Evolutionary conservation across 2,329 filamentous ascomycete species (phyloP), one percentile per base, ranked within the genome.

Genomic region (Fusarium caatingaense): DNA sequence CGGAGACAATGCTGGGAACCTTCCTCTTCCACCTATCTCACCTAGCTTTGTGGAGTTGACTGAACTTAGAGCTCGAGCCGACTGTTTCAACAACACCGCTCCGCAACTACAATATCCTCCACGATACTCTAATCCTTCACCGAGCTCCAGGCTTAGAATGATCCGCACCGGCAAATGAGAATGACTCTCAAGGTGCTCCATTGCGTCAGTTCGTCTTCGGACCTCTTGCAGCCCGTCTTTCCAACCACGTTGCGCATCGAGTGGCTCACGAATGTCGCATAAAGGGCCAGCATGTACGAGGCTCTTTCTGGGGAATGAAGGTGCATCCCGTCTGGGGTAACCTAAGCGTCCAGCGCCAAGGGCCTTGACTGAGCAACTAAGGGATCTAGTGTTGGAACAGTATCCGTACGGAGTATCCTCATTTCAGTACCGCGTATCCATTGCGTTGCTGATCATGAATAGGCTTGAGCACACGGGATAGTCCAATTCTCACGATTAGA

Each of bases 171-270:
- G 64, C 32, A 62, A 42, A 60, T 71, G 48, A 60, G 46, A 51
- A 16, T 21, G 49, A 37, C 32, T 27, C 32, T 51, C 44, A 47
- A 27, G 46, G 56, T 48, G 37, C 28, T 16, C 37, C 28, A 30
- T n/a, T 37, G 41, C 21, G 44, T 50, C 46, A 48, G 47, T 58
- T 42, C 34, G n/a, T 45, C 59, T 63, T 74, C 69, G 66, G 51
- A 57, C 58, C 72, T 75, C 62, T 66, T 45, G 56, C 46, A 67
- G 53, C 66, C 34, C 57, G 53, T 45, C 34, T 25, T 44, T 56
- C 41, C 41, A 44, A 58, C 72, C 73, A 75, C 74, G 74, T 76
- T 76, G 67, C 50, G 41, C 44, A 72, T 74, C 63, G 66, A 76
- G 66, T 76, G 74, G 73, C 64, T 64, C 63, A 68, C 66, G 49